Evolutionary conservation across 2,329 filamentous ascomycete genomes (phyloP), one percentile per base, ranked within the genome.

Genomic region (Blastomyces parvus): DNA sequence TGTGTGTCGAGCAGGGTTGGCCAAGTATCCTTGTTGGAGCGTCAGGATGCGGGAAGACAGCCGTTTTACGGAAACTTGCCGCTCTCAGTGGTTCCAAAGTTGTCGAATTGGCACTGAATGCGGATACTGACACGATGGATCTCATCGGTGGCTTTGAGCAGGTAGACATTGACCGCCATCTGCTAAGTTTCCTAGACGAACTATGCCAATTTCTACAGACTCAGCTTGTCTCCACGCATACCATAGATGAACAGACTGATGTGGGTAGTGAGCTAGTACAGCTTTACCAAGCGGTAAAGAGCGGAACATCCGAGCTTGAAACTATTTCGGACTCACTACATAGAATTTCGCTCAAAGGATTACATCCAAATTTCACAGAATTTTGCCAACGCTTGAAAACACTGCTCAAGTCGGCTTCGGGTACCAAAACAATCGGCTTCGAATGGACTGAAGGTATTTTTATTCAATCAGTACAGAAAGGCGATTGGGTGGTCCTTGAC

Each of bases 91-190:
- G 94, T 30, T 88, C 88, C 62, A 81, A 86, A 0, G 79, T 97
- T 3, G 84, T 92, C 40, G 88, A 91, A 19, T 90, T 97, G 69
- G 87, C 92, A 0, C 86, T 99, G 77, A 99, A 96, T 72, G 88
- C 92, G 7, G 95, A 99, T 70, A 89, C 96, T 55, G 94, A 99
- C 74, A 92, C 93, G 0, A 96, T 96, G 86, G 94, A 99, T 75
- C 84, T 99, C 63, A 90, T 99, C 63, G 94, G 94, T 70, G 94
- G 94, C 0, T 99, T 96, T 72, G 94, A 99, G 74, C 94, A 99
- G 76, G 87, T 90, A 22, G 94, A 99, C 72, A 86, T 90, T 27
- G 82, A 88, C 60, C 84, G 93, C 62, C 85, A 89, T 65, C 80
- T 90, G 4, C 86, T 88, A 62, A 79, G 80, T n/a, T 80, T 85